Conservation (phyloP, 169 alveolate genomes). For the Theileria luwenshuni region DNA sequence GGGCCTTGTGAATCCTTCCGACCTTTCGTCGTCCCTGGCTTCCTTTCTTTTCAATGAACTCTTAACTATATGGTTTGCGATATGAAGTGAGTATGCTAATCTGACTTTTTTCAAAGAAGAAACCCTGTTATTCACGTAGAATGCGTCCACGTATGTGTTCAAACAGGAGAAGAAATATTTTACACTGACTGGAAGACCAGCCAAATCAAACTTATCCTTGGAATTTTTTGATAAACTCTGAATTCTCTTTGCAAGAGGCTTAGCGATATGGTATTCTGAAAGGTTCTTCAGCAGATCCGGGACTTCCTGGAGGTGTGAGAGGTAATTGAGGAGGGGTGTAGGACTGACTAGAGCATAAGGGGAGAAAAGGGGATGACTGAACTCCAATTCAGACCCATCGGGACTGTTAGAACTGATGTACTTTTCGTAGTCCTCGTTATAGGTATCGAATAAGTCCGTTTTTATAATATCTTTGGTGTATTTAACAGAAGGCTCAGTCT, state of each 20-base stretch:
- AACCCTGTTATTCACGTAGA: conserved; percentile 31
- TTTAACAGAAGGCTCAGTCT: conserved; percentile 30
- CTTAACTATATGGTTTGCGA: conserved; percentile 50
- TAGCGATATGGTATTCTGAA: conserved; percentile 3
- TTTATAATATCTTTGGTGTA: conserved; percentile 8
- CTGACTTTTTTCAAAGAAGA: conserved; percentile 26
- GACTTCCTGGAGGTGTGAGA: conserved; percentile 14
- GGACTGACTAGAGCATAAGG: conserved; percentile 7
- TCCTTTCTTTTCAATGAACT: conserved; percentile 15
- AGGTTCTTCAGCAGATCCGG: conserved; percentile 26
- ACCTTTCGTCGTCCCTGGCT: conserved; percentile 35
- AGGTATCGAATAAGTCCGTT: conserved; percentile 28
- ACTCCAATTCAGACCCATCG: neutral
- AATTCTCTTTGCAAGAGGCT: conserved; percentile 14
- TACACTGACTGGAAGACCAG: conserved; percentile 11
- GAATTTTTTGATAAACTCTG: conserved; percentile 15
- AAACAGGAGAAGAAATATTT: conserved; percentile 49
- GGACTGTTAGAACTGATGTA: conserved; percentile 27
- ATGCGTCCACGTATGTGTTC: conserved; percentile 58
- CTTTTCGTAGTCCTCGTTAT: conserved; percentile 51
- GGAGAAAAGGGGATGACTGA: conserved; percentile 30
- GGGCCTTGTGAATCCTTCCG: conserved; percentile 85
- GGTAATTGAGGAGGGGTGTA: conserved; percentile 38
- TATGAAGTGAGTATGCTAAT: conserved; percentile 40
- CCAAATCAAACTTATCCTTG: neutral